Evolutionary conservation across 352 stramenopile genomes (phyloP).

Genomic region (Globisporangium okanoganense): DNA sequence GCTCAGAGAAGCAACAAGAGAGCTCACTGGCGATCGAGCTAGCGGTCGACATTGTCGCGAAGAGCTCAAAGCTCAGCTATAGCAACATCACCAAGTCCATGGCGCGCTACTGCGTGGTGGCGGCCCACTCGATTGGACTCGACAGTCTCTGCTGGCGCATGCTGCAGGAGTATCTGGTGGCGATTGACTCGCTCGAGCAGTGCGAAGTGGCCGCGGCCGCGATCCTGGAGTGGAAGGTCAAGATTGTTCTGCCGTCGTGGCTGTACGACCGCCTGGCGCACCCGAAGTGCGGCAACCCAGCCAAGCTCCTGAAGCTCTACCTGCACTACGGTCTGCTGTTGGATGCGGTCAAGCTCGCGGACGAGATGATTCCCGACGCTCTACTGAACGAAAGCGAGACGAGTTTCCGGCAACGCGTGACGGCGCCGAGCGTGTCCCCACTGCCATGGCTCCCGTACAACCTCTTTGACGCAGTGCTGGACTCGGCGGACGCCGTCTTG

Average conservation of each 20-base stretch:
- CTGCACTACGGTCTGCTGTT: slow-evolving; percentile 58
- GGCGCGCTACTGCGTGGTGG: slow-evolving; percentile 58
- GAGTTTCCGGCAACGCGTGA: slow-evolving; percentile 36
- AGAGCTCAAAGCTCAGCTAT: slow-evolving; percentile 17
- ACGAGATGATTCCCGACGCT: slow-evolving; percentile 33
- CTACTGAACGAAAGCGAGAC: slow-evolving; percentile 34
- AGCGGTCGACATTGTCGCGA: slow-evolving; percentile 42
- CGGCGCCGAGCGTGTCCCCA: slow-evolving; percentile 11
- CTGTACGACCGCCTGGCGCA: slow-evolving; percentile 38
- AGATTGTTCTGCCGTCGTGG: slow-evolving; percentile 60
- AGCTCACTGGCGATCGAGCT: slow-evolving; percentile 45
- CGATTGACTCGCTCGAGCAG: slow-evolving; percentile 37
- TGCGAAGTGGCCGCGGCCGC: slow-evolving; percentile 57
- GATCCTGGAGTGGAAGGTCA: slow-evolving; percentile 59
- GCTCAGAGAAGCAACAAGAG: slow-evolving; percentile 42
- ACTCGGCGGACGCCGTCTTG: slow-evolving; percentile 38
- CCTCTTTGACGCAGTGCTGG: slow-evolving; percentile 56
- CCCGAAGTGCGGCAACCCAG: slow-evolving; percentile 38
- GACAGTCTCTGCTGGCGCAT: slow-evolving; percentile 53
- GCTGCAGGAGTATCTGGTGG: slow-evolving; percentile 40
- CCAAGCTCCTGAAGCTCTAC: slow-evolving; percentile 53
- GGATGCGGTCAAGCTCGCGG: slow-evolving; percentile 57
- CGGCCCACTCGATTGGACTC: slow-evolving; percentile 31
- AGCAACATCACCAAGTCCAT: slow-evolving; percentile 60
- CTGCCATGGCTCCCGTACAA: slow-evolving; percentile 71